Base-by-base conservation (phyloP, 2,329 filamentous ascomycete species). In the Madurella mycetomatis region DNA sequence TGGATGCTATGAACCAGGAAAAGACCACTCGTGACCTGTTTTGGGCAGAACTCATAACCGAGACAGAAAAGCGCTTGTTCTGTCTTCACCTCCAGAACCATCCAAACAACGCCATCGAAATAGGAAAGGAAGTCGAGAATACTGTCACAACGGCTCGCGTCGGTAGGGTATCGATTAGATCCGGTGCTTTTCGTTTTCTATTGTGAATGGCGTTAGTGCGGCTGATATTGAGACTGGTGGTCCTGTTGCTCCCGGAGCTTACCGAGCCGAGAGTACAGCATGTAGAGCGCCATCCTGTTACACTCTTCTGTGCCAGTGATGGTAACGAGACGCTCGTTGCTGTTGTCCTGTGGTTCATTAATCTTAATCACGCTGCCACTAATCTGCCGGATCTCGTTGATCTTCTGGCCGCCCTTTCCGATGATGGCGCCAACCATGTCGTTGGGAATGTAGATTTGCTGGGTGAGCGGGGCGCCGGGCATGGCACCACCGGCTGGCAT, bases 381-480 rank as follows among this genome's bases (percentile, higher is more conserved):
- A 65, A 99, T 85, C 71, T 96, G 91, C 64, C 94, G 86, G 62
- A 99, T 99, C 74, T 99, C 94, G 69, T 99, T 99, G 80, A 99
- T 99, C 82, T 99, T 99, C 53, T 91, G 89, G 61, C 94, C 94
- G 58, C 94, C 94, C 76, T 99, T 99, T 67, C 94, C 94, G 65
- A 99, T 99, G 66, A 99, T 99, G 53, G 94, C 94, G 60, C 94
- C 94, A 51, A 99, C 94, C 94, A 99, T 97, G 68, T 99, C 94
- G 69, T 99, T 99, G 55, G 94, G 94, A 65, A 99, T 99, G 75
- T 88, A 99, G 63, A 99, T 99, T 73, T 99, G 94, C 73, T 99
- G 94, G 2, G 94, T 99, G 67, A 97, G 79, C 48, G 92, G 90
- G 60, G 90, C 86, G 49, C 89, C 90, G 41, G 88, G 86, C 65